Evolutionary conservation across 805 yeast species (phyloP).

Genomic region (Dipodascopsis tothii): DNA sequence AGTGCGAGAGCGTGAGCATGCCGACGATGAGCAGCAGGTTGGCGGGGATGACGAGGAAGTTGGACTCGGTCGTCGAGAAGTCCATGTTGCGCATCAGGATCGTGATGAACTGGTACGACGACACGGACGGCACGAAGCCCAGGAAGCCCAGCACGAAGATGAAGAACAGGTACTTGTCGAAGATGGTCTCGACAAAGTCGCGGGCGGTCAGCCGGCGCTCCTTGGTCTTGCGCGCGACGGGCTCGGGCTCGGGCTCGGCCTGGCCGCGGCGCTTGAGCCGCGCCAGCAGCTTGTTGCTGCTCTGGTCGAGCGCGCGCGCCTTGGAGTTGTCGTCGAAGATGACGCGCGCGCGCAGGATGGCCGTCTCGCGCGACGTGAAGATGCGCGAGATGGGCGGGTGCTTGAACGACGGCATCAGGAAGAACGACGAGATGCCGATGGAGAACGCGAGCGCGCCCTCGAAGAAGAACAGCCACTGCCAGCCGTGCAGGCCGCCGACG

Average conservation of each 20-base stretch:
- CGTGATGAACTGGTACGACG: slow-evolving; percentile 41
- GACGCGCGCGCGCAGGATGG: slow-evolving; percentile 51
- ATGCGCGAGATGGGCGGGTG: slow-evolving; percentile 11
- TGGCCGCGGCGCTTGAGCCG: no score
- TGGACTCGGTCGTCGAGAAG: slow-evolving; percentile 45
- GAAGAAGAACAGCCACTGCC: slow-evolving; percentile 61
- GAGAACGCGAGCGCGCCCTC: slow-evolving; percentile 50
- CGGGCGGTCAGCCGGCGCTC: slow-evolving; percentile 43
- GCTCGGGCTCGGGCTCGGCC: slow-evolving; percentile 53
- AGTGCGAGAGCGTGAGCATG: slow-evolving; percentile 25
- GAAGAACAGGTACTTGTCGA: slow-evolving; percentile 50
- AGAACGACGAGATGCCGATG: slow-evolving; percentile 42
- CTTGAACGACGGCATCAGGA: slow-evolving; percentile 42
- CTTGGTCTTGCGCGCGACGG: slow-evolving; percentile 36
- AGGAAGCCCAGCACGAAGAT: slow-evolving; percentile 43
- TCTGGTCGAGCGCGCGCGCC: slow-evolving; percentile 43
- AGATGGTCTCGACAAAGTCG: slow-evolving; percentile 37
- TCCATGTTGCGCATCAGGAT: slow-evolving; percentile 44
- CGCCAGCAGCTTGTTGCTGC: slow-evolving; percentile 40
- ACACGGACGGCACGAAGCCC: slow-evolving; percentile 36
- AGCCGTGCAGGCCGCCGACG: slow-evolving; percentile 41
- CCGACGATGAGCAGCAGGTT: slow-evolving; percentile 23
- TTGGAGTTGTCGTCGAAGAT: slow-evolving; percentile 56
- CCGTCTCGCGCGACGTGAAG: slow-evolving; percentile 46
- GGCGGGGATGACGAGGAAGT: slow-evolving; percentile 48